Percentiles rank a stretch among this genome's conserved stretches.
Evolutionary conservation across 1,284 basidiomycete genomes (phyloP).

Genomic region (Irpex sp.): DNA sequence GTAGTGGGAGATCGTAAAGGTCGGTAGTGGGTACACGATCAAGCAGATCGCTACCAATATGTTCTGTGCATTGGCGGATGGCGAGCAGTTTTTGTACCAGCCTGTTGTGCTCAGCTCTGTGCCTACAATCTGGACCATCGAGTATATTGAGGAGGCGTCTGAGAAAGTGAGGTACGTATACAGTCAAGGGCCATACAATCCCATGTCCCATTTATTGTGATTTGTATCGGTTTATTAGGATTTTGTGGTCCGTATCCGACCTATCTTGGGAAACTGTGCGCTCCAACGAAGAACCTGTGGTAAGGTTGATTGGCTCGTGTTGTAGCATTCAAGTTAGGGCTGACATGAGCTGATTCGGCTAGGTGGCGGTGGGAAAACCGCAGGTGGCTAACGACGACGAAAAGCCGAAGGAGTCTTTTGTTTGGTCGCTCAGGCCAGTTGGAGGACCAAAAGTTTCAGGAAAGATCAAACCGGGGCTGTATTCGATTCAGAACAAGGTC

Average conservation of each 20-base stretch:
- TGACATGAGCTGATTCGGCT: background rate
- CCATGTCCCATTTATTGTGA: background rate
- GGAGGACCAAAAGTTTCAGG: background rate
- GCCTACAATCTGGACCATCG: constrained; percentile 6
- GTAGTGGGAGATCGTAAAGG: constrained; percentile 9
- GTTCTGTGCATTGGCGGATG: constrained; percentile 5
- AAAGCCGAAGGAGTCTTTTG: background rate
- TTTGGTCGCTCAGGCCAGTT: constrained; percentile 2
- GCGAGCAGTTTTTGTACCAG: background rate
- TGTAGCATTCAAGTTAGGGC: background rate
- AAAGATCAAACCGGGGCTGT: constrained; percentile 6
- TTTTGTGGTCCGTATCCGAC: constrained; percentile 4
- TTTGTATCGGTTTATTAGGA: background rate
- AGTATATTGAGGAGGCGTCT: background rate
- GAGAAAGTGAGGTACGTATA: constrained; percentile 4
- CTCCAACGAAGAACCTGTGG: background rate
- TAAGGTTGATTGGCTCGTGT: background rate
- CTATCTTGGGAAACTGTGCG: background rate
- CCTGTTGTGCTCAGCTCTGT: constrained; percentile 3
- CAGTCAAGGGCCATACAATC: too few relatives aligned
- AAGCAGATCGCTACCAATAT: constrained; percentile 3
- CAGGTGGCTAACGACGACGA: background rate
- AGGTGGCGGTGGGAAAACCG: background rate
- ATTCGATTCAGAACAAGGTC: constrained; percentile 9
- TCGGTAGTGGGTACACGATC: constrained; percentile 10